A percentile compares a stretch with the other conserved stretches of the same genome.
Conservation (phyloP, 176 grass and related monocot genomes). For the Cenchrus purpureus region DNA sequence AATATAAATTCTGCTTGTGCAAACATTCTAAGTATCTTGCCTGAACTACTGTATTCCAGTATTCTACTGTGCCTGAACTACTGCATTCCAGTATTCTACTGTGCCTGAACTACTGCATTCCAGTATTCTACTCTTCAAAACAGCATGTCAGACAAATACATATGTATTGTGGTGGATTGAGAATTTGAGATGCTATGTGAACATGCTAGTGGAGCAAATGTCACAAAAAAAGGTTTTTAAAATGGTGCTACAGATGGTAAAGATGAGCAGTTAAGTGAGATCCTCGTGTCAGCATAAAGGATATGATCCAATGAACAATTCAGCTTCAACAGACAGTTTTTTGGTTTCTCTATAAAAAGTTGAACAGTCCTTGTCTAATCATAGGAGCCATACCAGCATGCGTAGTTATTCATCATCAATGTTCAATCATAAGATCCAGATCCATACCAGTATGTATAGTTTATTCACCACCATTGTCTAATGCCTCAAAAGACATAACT, state of each 20-base stretch:
- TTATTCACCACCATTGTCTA: neutral
- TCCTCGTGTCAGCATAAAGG: neutral
- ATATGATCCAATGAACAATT: conserved; percentile 21
- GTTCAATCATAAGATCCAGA: neutral
- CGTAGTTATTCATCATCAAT: neutral
- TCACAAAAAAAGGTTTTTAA: conserved; percentile 2
- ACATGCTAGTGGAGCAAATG: neutral
- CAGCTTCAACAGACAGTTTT: neutral
- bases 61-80: neutral
- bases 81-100: neutral
- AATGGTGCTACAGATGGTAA: neutral
- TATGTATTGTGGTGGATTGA: neutral
- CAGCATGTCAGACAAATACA: conserved; percentile 3
- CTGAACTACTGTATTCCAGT: neutral
- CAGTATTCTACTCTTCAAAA: conserved; percentile 1
- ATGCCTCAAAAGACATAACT: conserved; percentile 12
- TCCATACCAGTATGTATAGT: neutral
- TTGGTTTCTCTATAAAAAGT: neutral
- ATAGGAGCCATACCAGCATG: neutral
- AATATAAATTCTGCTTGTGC: conserved; percentile 8
- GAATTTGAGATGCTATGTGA: conserved; percentile 4
- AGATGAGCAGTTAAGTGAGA: conserved; percentile 8
- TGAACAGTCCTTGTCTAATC: neutral
- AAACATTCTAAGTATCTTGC: neutral
- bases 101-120: neutral